Evolutionary conservation across 1,139 yeast species (phyloP).

Genomic region (Pichia sp.): DNA sequence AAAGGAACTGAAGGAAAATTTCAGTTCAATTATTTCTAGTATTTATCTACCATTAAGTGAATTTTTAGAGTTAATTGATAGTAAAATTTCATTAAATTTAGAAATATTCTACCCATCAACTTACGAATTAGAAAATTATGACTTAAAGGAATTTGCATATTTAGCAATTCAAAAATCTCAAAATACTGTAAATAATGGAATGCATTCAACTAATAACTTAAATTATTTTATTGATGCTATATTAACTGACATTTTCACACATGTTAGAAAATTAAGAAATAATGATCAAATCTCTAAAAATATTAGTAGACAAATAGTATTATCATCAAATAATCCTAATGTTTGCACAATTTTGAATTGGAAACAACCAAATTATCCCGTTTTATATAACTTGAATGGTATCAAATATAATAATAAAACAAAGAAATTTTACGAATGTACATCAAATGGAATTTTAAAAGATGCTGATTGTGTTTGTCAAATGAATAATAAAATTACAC

Average conservation of each 20-base stretch:
- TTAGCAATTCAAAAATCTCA: conserved; percentile 19
- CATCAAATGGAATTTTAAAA: conserved; percentile 34
- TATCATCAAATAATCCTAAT: conserved; percentile 79
- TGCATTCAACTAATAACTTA: conserved; percentile 34
- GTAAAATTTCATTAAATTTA: conserved; percentile 61
- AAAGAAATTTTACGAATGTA: conserved; percentile 30
- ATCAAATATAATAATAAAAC: conserved; percentile 34
- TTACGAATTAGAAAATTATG: conserved; percentile 27
- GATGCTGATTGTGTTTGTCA: background rate
- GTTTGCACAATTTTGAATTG: conserved; percentile 91
- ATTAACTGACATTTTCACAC: conserved; percentile 66
- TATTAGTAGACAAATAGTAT: conserved; percentile 55
- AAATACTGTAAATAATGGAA: background rate
- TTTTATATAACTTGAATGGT: conserved; percentile 74
- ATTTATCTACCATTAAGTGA: conserved; percentile 55
- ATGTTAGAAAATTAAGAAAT: conserved; percentile 52
- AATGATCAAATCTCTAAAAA: conserved; percentile 17
- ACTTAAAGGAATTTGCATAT: conserved; percentile 20
- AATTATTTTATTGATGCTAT: conserved; percentile 73
- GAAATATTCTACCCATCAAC: conserved; percentile 77
- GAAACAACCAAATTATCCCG: conserved; percentile 98
- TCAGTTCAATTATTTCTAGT: conserved; percentile 28
- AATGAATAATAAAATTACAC: background rate
- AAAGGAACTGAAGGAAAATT: conserved; percentile 8
- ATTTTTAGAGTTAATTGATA: conserved; percentile 50